Percentiles rank a stretch among this genome's conserved stretches.
These are phyloP conservation scores for Thelephora aurantiotincta DNA, from an alignment of 768 basidiomycete species.

Conservation along the genomic window DNA sequence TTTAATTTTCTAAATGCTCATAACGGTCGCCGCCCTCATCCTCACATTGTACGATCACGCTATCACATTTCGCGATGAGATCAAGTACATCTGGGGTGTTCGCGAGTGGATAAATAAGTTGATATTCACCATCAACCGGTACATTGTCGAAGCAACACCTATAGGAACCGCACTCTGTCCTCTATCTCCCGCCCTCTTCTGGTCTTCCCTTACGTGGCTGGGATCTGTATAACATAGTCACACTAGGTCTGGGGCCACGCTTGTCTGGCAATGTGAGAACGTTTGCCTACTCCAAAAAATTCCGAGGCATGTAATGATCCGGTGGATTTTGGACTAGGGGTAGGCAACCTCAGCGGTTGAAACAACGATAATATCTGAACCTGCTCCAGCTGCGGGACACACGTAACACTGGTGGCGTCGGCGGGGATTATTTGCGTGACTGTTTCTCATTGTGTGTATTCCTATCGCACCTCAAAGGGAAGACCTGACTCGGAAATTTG, in stretches of 20 bases:
- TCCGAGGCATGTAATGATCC: too few relatives aligned
- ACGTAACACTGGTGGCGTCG: not conserved
- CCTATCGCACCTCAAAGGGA: not conserved
- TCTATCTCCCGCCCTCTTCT: too few relatives aligned
- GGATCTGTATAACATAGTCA: too few relatives aligned
- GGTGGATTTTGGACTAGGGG: too few relatives aligned
- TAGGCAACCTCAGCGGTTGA: too few relatives aligned
- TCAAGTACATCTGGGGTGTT: slow-evolving; percentile 26
- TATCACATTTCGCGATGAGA: slow-evolving; percentile 25
- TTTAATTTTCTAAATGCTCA: not conserved
- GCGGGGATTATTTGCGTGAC: not conserved
- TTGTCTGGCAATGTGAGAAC: too few relatives aligned
- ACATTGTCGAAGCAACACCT: slow-evolving; percentile 13
- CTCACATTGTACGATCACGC: slow-evolving; percentile 28
- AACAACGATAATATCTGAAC: too few relatives aligned
- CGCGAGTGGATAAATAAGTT: slow-evolving; percentile 22
- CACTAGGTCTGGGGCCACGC: too few relatives aligned
- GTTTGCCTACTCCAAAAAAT: too few relatives aligned
- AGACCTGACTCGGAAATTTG: too few relatives aligned
- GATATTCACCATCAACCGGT: slow-evolving; percentile 26
- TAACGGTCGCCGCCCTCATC: slow-evolving; percentile 18
- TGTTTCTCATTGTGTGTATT: not conserved
- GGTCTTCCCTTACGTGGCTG: too few relatives aligned
- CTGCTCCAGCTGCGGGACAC: not conserved
- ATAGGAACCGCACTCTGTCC: not conserved